A percentile compares a stretch with the other conserved stretches of the same genome.
These are phyloP conservation scores for Calendula officinalis DNA, from an alignment of 129 eudicot species.

Conservation along the genomic window DNA sequence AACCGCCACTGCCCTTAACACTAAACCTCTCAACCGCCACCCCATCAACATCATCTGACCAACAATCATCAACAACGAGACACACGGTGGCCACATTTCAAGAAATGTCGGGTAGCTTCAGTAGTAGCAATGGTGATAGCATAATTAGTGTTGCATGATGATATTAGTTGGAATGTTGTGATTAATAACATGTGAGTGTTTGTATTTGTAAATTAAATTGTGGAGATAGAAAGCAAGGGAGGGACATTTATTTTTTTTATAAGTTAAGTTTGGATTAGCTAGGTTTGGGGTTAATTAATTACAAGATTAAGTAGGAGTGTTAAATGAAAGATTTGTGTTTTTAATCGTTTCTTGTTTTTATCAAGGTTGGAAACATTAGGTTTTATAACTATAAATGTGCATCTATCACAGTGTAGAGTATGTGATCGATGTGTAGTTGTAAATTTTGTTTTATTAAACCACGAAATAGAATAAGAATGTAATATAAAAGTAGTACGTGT, in stretches of 20 bases:
- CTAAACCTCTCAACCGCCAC: constrained; percentile 49
- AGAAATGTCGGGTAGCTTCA: constrained; percentile 56
- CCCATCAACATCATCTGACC: constrained; percentile 40
- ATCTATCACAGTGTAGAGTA: no score
- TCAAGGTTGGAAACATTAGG: constrained; percentile 4
- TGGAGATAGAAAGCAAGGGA: constrained; percentile 10
- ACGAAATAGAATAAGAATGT: no score
- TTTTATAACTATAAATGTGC: no score
- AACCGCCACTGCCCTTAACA: constrained; percentile 46
- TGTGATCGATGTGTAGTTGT: no score
- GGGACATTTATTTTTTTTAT: constrained; percentile 6
- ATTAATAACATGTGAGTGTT: constrained; percentile 23
- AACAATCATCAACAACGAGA: constrained; percentile 31
- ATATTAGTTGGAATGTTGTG: constrained; percentile 13
- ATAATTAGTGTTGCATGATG: constrained; percentile 86
- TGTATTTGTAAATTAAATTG: constrained; percentile 36
- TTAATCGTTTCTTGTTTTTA: background rate
- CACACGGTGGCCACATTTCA: constrained; percentile 45
- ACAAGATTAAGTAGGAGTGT: background rate
- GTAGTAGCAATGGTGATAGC: constrained; percentile 65
- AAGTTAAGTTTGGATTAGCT: constrained; percentile 26
- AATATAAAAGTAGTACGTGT: no score
- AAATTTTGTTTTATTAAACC: no score
- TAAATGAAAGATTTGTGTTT: background rate
- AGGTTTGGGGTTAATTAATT: constrained; percentile 20